Evolutionary conservation across 805 yeast species (phyloP).

Genomic region (Sugiyamaella mastotermitis): DNA sequence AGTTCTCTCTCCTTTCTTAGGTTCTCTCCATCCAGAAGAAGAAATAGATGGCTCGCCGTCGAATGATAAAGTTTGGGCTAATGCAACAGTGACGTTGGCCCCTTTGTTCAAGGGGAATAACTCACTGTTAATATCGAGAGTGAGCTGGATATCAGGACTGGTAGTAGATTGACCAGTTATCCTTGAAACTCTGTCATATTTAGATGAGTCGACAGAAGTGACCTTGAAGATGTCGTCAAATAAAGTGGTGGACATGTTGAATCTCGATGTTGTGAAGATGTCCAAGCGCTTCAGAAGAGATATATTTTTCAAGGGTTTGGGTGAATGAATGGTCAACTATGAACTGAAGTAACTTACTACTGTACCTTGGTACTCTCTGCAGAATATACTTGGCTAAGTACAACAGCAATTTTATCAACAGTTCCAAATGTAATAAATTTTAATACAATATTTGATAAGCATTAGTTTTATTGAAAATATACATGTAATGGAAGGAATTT

Average conservation of each 20-base stretch:
- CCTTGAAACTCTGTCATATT: conserved; percentile 89
- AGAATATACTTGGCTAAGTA: no score
- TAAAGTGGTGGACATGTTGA: conserved; percentile 61
- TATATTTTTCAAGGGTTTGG: no score
- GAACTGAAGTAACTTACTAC: no score
- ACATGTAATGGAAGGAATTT: no score
- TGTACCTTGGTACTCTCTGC: no score
- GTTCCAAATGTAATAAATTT: no score
- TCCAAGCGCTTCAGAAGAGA: no score
- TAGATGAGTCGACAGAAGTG: conserved; percentile 75
- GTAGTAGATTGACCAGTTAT: conserved; percentile 84
- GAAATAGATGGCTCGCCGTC: conserved; percentile 43
- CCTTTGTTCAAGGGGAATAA: conserved; percentile 75
- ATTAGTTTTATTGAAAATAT: no score
- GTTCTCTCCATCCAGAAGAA: conserved; percentile 75
- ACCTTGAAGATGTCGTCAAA: conserved; percentile 91
- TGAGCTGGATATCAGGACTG: conserved; percentile 69
- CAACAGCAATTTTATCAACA: no score
- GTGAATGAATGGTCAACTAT: no score
- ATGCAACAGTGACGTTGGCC: conserved; percentile 77
- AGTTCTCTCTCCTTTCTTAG: conserved; percentile 74
- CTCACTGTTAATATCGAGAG: conserved; percentile 86
- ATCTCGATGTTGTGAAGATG: no score
- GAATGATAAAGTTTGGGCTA: conserved; percentile 66
- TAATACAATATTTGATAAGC: no score